phyloP scores from a whole-genome alignment of 2,329 filamentous ascomycete genomes.

The Moelleriella libera region DNA sequence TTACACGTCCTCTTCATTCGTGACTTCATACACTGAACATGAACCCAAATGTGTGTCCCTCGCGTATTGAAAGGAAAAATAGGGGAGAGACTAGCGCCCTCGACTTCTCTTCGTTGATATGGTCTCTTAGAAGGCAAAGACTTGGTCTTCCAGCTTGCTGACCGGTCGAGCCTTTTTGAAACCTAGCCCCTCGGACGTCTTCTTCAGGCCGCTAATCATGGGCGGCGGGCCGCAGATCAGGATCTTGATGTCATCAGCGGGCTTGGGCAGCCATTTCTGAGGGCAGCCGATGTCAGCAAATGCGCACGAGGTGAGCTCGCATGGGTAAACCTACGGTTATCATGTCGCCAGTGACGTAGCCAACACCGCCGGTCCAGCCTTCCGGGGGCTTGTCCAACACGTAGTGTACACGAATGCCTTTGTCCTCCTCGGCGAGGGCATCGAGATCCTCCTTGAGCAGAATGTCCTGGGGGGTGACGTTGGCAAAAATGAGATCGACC shows the following conservation, averaged over 20 bases:
- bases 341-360: slow-evolving; percentile 92
- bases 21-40: no score
- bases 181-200: slow-evolving; percentile 75
- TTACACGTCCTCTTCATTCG: no score
- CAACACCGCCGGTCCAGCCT: slow-evolving; percentile 82
- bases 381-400: slow-evolving; percentile 92
- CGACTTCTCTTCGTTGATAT: no score
- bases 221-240: slow-evolving; percentile 90
- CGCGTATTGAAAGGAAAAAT: no score
- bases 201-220: slow-evolving; percentile 96
- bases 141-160: slow-evolving; percentile 95
- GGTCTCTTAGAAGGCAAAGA: slow-evolving; percentile 65
- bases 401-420: slow-evolving; percentile 78
- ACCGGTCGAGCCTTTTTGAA: slow-evolving; percentile 88
- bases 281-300: background rate
- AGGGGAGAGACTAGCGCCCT: no score
- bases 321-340: slow-evolving; percentile 50
- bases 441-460: slow-evolving; percentile 88
- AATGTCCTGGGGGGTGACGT: slow-evolving; percentile 87
- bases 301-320: background rate
- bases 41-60: no score
- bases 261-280: slow-evolving; percentile 62
- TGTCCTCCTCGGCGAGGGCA: slow-evolving; percentile 59
- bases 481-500: slow-evolving; percentile 92
- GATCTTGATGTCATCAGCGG: slow-evolving; percentile 81